Percentiles rank a stretch among this genome's conserved stretches.
These are phyloP conservation scores for Nematodospora anomalae DNA, from an alignment of 1,139 yeast genomes.

Conservation along the genomic window DNA sequence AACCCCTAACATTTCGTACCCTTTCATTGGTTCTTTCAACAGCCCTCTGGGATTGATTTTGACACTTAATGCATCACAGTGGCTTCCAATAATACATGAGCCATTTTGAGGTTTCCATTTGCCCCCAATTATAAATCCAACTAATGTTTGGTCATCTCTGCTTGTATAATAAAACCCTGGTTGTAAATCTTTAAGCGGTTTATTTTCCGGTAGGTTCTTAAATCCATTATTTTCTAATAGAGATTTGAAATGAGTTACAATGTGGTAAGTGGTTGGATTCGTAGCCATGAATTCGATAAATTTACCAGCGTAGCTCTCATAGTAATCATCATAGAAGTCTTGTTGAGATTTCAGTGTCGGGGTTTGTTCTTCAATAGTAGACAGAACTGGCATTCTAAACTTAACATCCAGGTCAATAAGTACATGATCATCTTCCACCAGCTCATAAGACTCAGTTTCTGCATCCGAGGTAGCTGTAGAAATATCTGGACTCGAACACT, in stretches of 20 bases:
- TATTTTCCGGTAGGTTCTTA: slow-evolving; percentile 51
- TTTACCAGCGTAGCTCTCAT: slow-evolving; percentile 41
- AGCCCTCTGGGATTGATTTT: slow-evolving; percentile 50
- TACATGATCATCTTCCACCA: not conserved
- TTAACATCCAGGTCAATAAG: slow-evolving; percentile 1
- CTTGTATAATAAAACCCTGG: slow-evolving; percentile 48
- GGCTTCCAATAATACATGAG: slow-evolving; percentile 59
- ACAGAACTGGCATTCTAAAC: slow-evolving; percentile 5
- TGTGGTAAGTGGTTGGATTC: slow-evolving; percentile 66
- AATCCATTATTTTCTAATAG: slow-evolving; percentile 52
- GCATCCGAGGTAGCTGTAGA: slow-evolving; percentile 3
- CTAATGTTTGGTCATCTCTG: slow-evolving; percentile 55
- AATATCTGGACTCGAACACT: slow-evolving; percentile 6
- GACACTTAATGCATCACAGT: slow-evolving; percentile 59
- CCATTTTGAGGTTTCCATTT: slow-evolving; percentile 59
- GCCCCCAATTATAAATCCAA: slow-evolving; percentile 58
- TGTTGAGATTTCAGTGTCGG: not conserved
- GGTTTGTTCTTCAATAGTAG: not conserved
- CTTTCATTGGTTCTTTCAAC: slow-evolving; percentile 43
- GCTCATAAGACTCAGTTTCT: not conserved
- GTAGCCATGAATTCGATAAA: slow-evolving; percentile 59
- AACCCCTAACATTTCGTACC: slow-evolving; percentile 63
- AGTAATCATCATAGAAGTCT: slow-evolving; percentile 20
- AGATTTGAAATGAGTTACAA: slow-evolving; percentile 44
- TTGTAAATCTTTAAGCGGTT: slow-evolving; percentile 35